Conservation (phyloP, 768 basidiomycete species). For the Baorangia bicolor region DNA sequence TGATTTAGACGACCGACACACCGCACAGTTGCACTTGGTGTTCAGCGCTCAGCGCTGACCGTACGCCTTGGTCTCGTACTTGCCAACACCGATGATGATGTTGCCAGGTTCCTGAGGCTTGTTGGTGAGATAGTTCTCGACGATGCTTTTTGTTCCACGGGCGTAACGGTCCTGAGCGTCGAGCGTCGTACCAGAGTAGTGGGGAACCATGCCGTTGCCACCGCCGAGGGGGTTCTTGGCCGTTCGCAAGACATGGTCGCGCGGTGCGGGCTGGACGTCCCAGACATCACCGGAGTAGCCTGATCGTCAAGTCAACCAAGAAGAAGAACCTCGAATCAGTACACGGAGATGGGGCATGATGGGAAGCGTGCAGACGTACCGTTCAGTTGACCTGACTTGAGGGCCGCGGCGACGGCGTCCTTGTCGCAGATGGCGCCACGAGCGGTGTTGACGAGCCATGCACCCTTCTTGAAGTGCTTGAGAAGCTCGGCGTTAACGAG, state of each 20-base stretch:
- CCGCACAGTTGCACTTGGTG: not conserved
- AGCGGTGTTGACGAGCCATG: conserved; percentile 92
- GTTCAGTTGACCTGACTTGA: conserved; percentile 71
- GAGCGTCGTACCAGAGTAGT: conserved; percentile 86
- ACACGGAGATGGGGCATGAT: not conserved
- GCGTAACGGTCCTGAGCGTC: conserved; percentile 91
- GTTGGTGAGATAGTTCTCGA: conserved; percentile 63
- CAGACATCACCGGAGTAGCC: conserved; percentile 64
- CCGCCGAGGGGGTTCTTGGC: conserved; percentile 78
- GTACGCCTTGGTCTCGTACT: conserved; percentile 50
- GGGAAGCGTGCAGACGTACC: conserved; percentile 35
- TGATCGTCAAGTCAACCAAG: not conserved
- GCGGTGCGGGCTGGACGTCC: conserved; percentile 86
- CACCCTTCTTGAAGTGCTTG: conserved; percentile 87
- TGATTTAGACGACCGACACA: not conserved
- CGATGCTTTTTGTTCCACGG: conserved; percentile 63
- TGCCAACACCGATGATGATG: conserved; percentile 74
- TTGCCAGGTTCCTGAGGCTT: conserved; percentile 75
- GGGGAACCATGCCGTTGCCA: conserved; percentile 89
- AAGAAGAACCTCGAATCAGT: not conserved
- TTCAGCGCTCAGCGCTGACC: conserved; percentile 21
- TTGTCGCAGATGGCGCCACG: conserved; percentile 90
- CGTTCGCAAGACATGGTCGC: conserved; percentile 83
- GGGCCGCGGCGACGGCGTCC: conserved; percentile 73
- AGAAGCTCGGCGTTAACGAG: conserved; percentile 81